phyloP scores from a whole-genome alignment of 306 rosid genomes.

The Trifolium fragiferum region DNA sequence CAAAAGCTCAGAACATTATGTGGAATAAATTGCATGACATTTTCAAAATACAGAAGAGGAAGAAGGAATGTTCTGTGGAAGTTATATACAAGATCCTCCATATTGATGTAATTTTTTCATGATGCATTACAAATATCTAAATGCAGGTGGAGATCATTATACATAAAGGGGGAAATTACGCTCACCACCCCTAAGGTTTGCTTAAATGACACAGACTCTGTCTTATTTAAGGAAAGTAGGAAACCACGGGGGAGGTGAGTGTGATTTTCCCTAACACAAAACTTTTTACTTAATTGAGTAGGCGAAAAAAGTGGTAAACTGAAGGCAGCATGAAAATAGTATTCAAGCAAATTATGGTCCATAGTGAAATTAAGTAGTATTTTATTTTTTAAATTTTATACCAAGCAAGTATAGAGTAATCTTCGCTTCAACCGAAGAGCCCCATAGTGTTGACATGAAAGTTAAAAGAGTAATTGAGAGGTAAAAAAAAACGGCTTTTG shows the following conservation, averaged over 20 bases:
- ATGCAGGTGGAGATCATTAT: conserved; percentile 5
- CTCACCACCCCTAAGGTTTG: too few relatives aligned
- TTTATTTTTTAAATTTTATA: conserved; percentile 13
- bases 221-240: too few relatives aligned
- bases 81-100: conserved; percentile 14
- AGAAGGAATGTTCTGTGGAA: conserved; percentile 14
- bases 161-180: too few relatives aligned
- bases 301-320: conserved; percentile 3
- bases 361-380: background rate
- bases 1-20: conserved; percentile 35
- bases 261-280: background rate
- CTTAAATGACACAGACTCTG: too few relatives aligned
- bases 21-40: conserved; percentile 31
- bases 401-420: conserved; percentile 4
- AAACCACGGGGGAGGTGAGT: too few relatives aligned
- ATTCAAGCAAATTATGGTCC: conserved; percentile 21
- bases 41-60: conserved; percentile 35
- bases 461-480: conserved; percentile 12
- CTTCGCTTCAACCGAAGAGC: conserved; percentile 10
- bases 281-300: conserved; percentile 20
- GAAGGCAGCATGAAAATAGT: conserved; percentile 6
- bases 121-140: conserved; percentile 35
- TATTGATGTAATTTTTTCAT: conserved; percentile 18
- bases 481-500: background rate
- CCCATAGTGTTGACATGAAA: conserved; percentile 20